Conservation (phyloP, 805 yeast species). For the Lipomyces oligophaga region DNA sequence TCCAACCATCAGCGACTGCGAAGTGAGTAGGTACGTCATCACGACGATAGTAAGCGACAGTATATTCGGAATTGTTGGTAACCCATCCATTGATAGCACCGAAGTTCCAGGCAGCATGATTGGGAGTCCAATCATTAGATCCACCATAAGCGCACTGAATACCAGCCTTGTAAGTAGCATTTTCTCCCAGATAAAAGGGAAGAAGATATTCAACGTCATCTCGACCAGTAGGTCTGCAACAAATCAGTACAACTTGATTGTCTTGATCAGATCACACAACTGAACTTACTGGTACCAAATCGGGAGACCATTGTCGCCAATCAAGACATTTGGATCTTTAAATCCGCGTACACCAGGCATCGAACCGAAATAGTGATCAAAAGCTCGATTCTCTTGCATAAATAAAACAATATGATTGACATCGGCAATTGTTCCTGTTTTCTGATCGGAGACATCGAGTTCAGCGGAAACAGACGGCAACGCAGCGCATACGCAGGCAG, state of each 20-base stretch:
- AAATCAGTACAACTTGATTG: too few relatives aligned
- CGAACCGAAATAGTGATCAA: slow-evolving; percentile 33
- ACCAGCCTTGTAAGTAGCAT: slow-evolving; percentile 25
- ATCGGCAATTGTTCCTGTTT: slow-evolving; percentile 8
- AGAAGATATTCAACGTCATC: slow-evolving; percentile 24
- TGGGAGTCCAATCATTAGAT: slow-evolving; percentile 33
- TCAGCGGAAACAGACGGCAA: background rate
- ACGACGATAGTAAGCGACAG: slow-evolving; percentile 31
- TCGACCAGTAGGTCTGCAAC: slow-evolving; percentile 11
- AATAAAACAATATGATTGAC: slow-evolving; percentile 29
- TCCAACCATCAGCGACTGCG: slow-evolving; percentile 32
- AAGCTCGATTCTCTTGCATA: slow-evolving; percentile 35
- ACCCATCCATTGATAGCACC: slow-evolving; percentile 32
- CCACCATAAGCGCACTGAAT: slow-evolving; percentile 32
- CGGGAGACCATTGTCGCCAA: slow-evolving; percentile 6
- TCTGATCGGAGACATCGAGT: too few relatives aligned
- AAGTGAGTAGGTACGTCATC: slow-evolving; percentile 32
- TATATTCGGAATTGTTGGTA: slow-evolving; percentile 29
- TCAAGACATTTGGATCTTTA: slow-evolving; percentile 32
- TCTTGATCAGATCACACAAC: too few relatives aligned
- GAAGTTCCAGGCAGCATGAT: slow-evolving; percentile 32
- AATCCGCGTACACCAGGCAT: slow-evolving; percentile 35
- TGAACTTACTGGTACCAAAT: slow-evolving; percentile 17
- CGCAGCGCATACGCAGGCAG: background rate
- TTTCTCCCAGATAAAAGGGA: slow-evolving; percentile 29